Evolutionary conservation across 495 filamentous ascomycete species (phyloP).

Genomic region (Terfezia claveryi): DNA sequence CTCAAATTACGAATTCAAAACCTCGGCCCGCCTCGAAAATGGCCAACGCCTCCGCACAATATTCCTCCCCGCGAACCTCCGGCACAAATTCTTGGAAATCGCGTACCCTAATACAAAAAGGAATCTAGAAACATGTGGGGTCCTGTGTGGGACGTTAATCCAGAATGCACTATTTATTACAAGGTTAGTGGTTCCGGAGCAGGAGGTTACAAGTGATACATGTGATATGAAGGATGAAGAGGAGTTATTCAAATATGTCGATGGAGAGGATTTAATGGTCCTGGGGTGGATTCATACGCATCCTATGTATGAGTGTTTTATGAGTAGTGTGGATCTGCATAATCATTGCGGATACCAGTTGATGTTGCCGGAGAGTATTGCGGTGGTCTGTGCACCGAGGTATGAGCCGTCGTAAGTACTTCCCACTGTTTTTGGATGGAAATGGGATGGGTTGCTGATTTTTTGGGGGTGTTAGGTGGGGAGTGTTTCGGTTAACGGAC

Average conservation of each 20-base stretch:
- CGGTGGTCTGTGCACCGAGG: constrained; percentile 83
- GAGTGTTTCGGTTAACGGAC: constrained; percentile 78
- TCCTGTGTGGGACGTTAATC: constrained; percentile 74
- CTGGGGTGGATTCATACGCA: constrained; percentile 98
- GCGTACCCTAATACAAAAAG: constrained; percentile 24
- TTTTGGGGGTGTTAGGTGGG: constrained; percentile 35
- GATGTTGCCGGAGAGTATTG: constrained; percentile 86
- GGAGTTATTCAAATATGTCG: constrained; percentile 66
- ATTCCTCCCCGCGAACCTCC: constrained; percentile 60
- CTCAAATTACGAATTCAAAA: constrained; percentile 45
- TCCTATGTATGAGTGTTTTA: constrained; percentile 89
- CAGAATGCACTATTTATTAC: constrained; percentile 86
- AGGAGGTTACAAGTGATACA: constrained; percentile 70
- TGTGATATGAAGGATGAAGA: constrained; percentile 80
- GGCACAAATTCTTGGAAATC: constrained; percentile 43
- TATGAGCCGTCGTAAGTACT: constrained; percentile 45
- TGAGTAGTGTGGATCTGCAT: constrained; percentile 83
- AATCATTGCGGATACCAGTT: constrained; percentile 84
- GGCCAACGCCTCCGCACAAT: constrained; percentile 66
- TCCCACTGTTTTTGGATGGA: not conserved
- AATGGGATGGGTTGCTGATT: not conserved
- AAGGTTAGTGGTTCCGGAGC: constrained; percentile 72
- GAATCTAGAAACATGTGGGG: constrained; percentile 88
- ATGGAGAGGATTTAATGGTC: constrained; percentile 63
- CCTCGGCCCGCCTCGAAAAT: constrained; percentile 71